Percentiles rank a stretch among this genome's conserved stretches.
phyloP scores from a whole-genome alignment of 2,329 filamentous ascomycete genomes.

The Sodiomyces alkalinus region DNA sequence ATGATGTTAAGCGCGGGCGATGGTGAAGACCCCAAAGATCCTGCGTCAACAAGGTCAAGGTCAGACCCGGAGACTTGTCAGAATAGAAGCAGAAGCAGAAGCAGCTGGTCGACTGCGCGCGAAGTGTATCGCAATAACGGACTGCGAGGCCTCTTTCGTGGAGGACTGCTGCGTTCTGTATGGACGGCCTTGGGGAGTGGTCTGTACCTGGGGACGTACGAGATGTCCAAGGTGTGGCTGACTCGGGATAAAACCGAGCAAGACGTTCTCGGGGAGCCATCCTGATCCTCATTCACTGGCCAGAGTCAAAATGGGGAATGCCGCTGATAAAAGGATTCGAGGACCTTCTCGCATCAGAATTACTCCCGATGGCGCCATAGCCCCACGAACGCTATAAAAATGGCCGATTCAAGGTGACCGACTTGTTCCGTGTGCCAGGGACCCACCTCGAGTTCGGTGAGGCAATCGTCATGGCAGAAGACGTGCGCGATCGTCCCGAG shows the following conservation, averaged over 20 bases:
- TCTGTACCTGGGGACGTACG: constrained; percentile 75
- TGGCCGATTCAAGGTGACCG: too few species aligned
- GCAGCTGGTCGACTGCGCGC: constrained; percentile 43
- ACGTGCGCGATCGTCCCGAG: too few species aligned
- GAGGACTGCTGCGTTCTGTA: constrained; percentile 53
- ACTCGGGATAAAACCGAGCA: constrained; percentile 24
- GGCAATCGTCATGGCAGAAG: too few species aligned
- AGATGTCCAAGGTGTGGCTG: constrained; percentile 57
- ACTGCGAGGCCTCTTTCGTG: constrained; percentile 59
- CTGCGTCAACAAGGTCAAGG: constrained; percentile 10
- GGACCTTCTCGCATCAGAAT: constrained; percentile 12
- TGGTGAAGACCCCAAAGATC: constrained; percentile 8
- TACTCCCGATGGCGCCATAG: constrained; percentile 15
- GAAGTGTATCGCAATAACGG: constrained; percentile 54
- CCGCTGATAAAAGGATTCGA: too few species aligned
- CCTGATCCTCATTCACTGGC: too few species aligned
- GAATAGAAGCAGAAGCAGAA: constrained; percentile 18
- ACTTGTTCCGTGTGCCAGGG: too few species aligned
- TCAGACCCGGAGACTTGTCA: constrained; percentile 1
- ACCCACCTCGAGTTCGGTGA: too few species aligned
- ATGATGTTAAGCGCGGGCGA: constrained; percentile 61
- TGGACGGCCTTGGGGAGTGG: constrained; percentile 79
- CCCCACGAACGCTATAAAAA: constrained; percentile 1
- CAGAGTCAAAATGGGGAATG: too few species aligned
- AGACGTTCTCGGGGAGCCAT: background rate